A percentile compares a stretch with the other conserved stretches of the same genome.
Evolutionary conservation across 148 eudicot genomes (phyloP).

Genomic region (Camellia lanceoleosa): DNA sequence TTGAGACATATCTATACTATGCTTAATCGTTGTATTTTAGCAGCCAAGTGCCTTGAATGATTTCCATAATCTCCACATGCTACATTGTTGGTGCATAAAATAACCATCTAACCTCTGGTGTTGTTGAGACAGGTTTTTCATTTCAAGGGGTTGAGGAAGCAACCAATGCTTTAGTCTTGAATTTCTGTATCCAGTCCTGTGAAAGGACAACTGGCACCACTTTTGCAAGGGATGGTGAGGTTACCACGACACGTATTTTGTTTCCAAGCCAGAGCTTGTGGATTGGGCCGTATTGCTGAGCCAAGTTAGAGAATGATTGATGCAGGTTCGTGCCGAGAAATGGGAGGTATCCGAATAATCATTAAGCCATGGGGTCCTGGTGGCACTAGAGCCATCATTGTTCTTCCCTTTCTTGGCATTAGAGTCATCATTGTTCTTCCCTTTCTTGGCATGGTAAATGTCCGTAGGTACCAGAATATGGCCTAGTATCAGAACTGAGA

Average conservation of each 20-base stretch:
- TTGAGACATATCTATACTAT: background rate
- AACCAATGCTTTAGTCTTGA: background rate
- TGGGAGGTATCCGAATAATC: conserved; percentile 39
- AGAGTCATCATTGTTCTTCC: no score
- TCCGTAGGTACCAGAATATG: background rate
- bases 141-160: background rate
- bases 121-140: background rate
- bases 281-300: conserved; percentile 35
- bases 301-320: conserved; percentile 22
- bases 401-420: no score
- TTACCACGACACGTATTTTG: conserved; percentile 23
- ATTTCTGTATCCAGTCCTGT: background rate
- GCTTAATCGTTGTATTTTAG: background rate
- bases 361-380: conserved; percentile 45
- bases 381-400: conserved; percentile 16
- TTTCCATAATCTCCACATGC: background rate
- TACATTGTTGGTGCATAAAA: background rate
- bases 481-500: background rate
- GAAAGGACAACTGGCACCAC: no score
- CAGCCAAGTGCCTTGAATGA: background rate
- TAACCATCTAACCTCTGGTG: background rate
- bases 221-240: no score
- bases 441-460: background rate
- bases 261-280: conserved; percentile 29
- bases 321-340: conserved; percentile 31